Evolutionary conservation across 495 filamentous ascomycete genomes (phyloP).

Genomic region (Pyrenopolyporus hunteri): DNA sequence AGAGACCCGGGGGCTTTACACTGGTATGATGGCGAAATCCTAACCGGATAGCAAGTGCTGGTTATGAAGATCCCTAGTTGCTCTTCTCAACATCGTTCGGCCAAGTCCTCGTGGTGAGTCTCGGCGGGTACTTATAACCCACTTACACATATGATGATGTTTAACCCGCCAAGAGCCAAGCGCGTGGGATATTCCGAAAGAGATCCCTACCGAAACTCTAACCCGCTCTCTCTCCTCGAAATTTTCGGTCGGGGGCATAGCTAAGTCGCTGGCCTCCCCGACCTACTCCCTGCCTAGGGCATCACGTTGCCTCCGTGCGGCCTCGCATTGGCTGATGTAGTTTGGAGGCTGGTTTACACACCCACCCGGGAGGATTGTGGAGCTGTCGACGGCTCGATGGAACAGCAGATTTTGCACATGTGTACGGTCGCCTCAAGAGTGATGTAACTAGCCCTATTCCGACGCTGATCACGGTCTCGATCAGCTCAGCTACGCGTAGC

Average conservation of each 20-base stretch:
- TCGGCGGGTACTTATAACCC: background rate
- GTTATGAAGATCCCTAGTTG: background rate
- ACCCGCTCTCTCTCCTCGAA: background rate
- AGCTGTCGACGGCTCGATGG: background rate
- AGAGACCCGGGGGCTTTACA: background rate
- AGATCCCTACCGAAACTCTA: constrained; percentile 1
- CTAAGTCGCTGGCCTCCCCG: background rate
- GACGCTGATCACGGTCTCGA: background rate
- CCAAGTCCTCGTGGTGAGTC: background rate
- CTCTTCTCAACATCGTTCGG: background rate
- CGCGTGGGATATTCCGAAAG: background rate
- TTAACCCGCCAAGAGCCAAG: constrained; percentile 11
- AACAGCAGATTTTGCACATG: background rate
- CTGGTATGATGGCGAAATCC: background rate
- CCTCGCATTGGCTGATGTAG: background rate
- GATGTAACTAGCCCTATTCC: constrained; percentile 4
- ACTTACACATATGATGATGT: background rate
- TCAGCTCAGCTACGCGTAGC: background rate
- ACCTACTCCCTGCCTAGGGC: background rate
- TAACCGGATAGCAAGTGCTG: background rate
- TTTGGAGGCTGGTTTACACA: background rate
- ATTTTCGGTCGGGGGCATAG: background rate
- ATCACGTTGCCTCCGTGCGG: constrained; percentile 11
- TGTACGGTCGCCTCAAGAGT: background rate
- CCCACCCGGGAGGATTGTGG: background rate